A percentile compares a stretch with the other conserved stretches of the same genome.
Evolutionary conservation across 305 asterid species (phyloP).

Genomic region (Euphrasia arctica): DNA sequence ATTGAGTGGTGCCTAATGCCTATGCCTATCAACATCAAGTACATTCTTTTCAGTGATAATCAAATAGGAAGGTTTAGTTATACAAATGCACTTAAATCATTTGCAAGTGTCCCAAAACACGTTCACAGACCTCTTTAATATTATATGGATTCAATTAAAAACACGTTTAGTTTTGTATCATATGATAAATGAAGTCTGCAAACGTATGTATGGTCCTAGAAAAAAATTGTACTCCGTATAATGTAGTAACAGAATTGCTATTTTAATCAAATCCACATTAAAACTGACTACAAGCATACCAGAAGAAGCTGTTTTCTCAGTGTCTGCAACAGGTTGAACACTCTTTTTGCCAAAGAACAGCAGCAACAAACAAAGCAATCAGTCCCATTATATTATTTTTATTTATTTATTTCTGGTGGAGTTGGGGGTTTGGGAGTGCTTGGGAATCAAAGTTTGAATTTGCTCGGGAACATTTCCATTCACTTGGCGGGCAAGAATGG

Average conservation of each 20-base stretch:
- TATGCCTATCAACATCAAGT: background rate
- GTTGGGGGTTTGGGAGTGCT: background rate
- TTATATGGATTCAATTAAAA: background rate
- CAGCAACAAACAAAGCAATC: slow-evolving; percentile 25
- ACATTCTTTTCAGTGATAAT: slow-evolving; percentile 4
- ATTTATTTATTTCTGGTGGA: background rate
- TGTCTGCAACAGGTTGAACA: slow-evolving; percentile 61
- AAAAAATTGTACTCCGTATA: background rate
- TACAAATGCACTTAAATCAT: slow-evolving; percentile 1
- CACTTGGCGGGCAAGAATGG: slow-evolving; percentile 71
- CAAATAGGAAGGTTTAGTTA: background rate
- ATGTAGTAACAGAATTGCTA: slow-evolving; percentile 8
- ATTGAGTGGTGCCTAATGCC: background rate
- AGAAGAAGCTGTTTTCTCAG: slow-evolving; percentile 52
- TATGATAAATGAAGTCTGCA: background rate
- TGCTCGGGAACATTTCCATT: slow-evolving; percentile 90
- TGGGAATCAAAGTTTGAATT: background rate
- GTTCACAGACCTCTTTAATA: background rate
- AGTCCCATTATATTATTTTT: background rate
- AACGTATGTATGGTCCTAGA: background rate
- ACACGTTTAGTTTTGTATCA: background rate
- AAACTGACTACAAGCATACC: slow-evolving; percentile 45
- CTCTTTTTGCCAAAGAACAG: slow-evolving; percentile 42
- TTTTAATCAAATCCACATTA: background rate
- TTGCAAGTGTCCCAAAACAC: slow-evolving; percentile 2